Evolutionary conservation across 1,284 basidiomycete genomes (phyloP).

Genomic region (Amylostereum chailletii): DNA sequence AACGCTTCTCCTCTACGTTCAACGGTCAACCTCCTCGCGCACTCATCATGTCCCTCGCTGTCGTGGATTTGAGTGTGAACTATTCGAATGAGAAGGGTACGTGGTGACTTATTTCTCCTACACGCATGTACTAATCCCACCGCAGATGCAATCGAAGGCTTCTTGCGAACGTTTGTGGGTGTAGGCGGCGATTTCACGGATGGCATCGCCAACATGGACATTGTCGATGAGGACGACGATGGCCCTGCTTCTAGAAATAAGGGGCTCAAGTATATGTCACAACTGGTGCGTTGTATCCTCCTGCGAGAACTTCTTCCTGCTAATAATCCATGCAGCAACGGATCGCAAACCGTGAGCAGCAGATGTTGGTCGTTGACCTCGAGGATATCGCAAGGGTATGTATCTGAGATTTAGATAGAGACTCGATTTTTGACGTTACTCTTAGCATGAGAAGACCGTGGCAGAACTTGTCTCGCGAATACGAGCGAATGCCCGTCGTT

Average conservation of each 20-base stretch:
- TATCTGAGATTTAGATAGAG: conserved; percentile 5
- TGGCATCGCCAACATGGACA: conserved; percentile 63
- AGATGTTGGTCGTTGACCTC: conserved; percentile 75
- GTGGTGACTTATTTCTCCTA: conserved; percentile 1
- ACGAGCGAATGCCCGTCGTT: conserved; percentile 81
- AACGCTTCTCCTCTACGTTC: background rate
- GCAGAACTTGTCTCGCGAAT: conserved; percentile 70
- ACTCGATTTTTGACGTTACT: background rate
- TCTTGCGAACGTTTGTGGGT: conserved; percentile 60
- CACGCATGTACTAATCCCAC: conserved; percentile 9
- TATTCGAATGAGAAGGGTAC: conserved; percentile 38
- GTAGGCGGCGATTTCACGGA: conserved; percentile 60
- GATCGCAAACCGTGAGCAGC: conserved; percentile 89
- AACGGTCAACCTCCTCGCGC: background rate
- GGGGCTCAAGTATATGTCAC: conserved; percentile 80
- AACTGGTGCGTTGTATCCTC: conserved; percentile 54
- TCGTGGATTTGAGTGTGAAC: conserved; percentile 38
- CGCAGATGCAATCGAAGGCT: conserved; percentile 59
- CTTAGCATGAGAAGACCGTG: conserved; percentile 57
- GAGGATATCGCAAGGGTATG: conserved; percentile 70
- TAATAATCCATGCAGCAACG: conserved; percentile 51
- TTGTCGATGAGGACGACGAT: conserved; percentile 43
- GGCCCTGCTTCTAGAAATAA: conserved; percentile 28
- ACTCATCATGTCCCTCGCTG: conserved; percentile 35
- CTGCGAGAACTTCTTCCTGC: conserved; percentile 5